Evolutionary conservation across 2,329 filamentous ascomycete species (phyloP).

Genomic region (Chalaropsis ovoidea): DNA sequence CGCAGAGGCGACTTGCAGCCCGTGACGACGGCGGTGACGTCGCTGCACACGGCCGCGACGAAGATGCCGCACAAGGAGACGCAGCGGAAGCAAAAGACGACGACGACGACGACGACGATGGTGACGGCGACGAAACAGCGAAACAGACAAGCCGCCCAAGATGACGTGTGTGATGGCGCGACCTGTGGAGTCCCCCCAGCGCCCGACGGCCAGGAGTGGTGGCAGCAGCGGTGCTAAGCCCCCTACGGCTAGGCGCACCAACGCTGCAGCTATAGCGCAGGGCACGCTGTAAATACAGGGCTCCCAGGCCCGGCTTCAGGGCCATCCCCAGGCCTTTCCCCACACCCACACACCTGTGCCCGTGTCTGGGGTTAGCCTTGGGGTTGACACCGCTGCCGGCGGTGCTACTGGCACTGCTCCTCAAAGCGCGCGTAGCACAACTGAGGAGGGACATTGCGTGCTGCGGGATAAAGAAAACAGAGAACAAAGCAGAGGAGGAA

Average conservation of each 20-base stretch:
- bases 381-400: neutral
- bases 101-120: neutral
- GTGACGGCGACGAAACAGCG: neutral
- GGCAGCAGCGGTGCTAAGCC: neutral
- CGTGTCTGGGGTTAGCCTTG: neutral
- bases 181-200: neutral
- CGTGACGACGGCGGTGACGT: neutral
- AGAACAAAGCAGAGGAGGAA: neutral
- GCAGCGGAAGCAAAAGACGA: neutral
- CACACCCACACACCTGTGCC: neutral
- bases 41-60: neutral
- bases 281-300: neutral
- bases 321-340: neutral
- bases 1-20: neutral
- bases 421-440: conserved; percentile 16
- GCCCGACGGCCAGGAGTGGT: neutral
- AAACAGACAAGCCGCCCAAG: conserved; percentile 5
- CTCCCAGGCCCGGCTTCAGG: neutral
- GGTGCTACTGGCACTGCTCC: neutral
- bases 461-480: neutral
- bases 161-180: conserved; percentile 10
- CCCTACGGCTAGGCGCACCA: neutral
- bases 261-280: neutral
- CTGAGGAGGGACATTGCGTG: conserved; percentile 21
- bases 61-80: neutral